These are phyloP conservation scores for Apiospora aurea DNA, from an alignment of 2,329 filamentous ascomycete species.

Conservation along the genomic window DNA sequence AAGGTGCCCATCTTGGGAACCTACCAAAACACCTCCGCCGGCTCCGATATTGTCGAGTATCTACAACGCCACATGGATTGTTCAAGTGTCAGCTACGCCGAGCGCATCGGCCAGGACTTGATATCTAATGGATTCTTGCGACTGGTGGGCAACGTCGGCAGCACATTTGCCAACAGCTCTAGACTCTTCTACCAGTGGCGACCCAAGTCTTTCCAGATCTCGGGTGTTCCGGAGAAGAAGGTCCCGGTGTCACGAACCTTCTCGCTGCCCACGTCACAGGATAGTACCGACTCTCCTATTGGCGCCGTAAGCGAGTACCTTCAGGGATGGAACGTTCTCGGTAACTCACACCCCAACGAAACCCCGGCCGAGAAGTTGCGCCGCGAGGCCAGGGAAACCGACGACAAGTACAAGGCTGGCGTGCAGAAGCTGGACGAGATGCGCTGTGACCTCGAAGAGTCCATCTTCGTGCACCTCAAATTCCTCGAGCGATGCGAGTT, in stretches of 20 bases:
- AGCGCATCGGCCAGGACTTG: constrained; percentile 93
- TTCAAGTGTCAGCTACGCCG: constrained; percentile 86
- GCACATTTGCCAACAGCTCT: constrained; percentile 95
- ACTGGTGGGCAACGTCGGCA: constrained; percentile 92
- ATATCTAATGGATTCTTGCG: constrained; percentile 86
- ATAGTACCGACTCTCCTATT: constrained; percentile 78
- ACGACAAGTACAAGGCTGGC: constrained; percentile 89
- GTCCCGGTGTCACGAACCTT: constrained; percentile 74
- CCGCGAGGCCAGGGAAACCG: constrained; percentile 86
- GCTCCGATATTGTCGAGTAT: constrained; percentile 94
- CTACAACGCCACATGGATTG: constrained; percentile 87
- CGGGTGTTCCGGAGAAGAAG: constrained; percentile 90
- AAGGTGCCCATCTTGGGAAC: constrained; percentile 96
- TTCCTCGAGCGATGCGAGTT: constrained; percentile 98
- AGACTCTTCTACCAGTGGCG: constrained; percentile 98
- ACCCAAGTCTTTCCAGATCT: constrained; percentile 85
- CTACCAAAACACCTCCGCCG: constrained; percentile 90
- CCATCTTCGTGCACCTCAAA: constrained; percentile 88
- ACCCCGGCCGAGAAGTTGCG: constrained; percentile 86
- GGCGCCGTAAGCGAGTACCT: constrained; percentile 89
- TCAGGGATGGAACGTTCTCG: constrained; percentile 90
- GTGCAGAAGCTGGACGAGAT: constrained; percentile 89
- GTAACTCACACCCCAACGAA: constrained; percentile 90
- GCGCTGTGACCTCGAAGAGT: constrained; percentile 93
- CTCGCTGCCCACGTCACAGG: constrained; percentile 69